A percentile compares a stretch with the other conserved stretches of the same genome.
Conservation (phyloP, 352 stramenopile species). For the Phytophthora europaea region DNA sequence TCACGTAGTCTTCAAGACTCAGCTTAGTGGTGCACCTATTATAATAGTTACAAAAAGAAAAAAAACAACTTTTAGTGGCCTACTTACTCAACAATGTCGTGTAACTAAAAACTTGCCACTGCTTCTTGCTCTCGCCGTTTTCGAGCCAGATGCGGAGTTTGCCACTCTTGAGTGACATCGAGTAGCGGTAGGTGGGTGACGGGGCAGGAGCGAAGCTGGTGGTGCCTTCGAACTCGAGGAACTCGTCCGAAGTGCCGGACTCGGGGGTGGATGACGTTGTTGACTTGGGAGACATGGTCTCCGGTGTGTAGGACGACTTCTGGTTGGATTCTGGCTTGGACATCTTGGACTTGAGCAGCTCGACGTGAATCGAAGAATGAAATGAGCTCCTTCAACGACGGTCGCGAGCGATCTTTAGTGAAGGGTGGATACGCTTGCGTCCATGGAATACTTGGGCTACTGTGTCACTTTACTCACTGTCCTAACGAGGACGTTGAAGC, state of each 20-base stretch:
- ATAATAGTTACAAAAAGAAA: not conserved
- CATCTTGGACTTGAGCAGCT: not conserved
- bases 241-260: not conserved
- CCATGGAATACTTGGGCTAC: not conserved
- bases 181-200: conserved; percentile 8
- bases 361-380: not conserved
- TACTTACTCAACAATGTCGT: too few species aligned
- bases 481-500: too few species aligned
- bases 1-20: not conserved
- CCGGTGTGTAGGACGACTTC: not conserved
- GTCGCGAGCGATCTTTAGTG: not conserved
- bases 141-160: conserved; percentile 29
- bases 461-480: too few species aligned
- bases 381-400: not conserved
- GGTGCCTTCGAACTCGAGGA: not conserved
- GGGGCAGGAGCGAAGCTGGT: not conserved
- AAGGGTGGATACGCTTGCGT: not conserved
- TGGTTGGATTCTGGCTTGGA: not conserved
- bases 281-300: not conserved
- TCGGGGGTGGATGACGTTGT: not conserved
- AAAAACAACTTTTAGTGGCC: too few species aligned
- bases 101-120: conserved; percentile 18
- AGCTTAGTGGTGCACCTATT: not conserved
- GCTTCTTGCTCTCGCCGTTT: conserved; percentile 22
- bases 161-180: not conserved